Evolutionary conservation across 495 filamentous ascomycete species (phyloP).

Genomic region (Hypoxylon intermedium): DNA sequence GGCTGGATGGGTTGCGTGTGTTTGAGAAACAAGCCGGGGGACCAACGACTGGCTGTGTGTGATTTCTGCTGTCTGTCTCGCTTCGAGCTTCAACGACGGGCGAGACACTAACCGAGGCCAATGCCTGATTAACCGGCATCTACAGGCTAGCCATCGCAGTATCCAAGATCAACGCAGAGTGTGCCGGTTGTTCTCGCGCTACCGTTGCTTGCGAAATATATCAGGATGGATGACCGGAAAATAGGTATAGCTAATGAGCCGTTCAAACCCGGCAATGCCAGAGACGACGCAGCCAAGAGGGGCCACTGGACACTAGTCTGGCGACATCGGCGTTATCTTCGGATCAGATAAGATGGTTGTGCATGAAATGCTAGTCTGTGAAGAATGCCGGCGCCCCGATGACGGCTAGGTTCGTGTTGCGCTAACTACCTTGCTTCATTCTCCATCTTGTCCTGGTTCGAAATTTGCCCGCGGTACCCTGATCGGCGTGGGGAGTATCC

Average conservation of each 20-base stretch:
- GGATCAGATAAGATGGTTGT: conserved; percentile 60
- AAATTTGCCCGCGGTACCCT: conserved; percentile 1
- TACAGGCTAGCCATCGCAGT: conserved; percentile 18
- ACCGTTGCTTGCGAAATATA: background rate
- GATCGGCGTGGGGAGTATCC: no score
- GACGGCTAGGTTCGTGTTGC: conserved; percentile 15
- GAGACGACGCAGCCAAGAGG: conserved; percentile 29
- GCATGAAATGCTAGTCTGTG: conserved; percentile 19
- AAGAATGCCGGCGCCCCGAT: conserved; percentile 22
- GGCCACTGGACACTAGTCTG: conserved; percentile 20
- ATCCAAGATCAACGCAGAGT: conserved; percentile 14
- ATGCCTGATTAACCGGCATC: conserved; percentile 16
- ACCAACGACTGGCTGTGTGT: background rate
- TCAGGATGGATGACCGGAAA: conserved; percentile 7
- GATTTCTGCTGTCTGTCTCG: conserved; percentile 8
- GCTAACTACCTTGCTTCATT: background rate
- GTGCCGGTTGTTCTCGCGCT: conserved; percentile 4
- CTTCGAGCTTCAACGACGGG: conserved; percentile 2
- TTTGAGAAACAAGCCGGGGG: conserved; percentile 11
- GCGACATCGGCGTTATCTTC: conserved; percentile 59
- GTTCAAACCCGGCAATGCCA: conserved; percentile 4
- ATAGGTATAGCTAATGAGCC: conserved; percentile 10
- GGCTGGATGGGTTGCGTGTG: conserved; percentile 16
- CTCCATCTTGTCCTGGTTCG: conserved; percentile 7
- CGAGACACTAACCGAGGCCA: background rate